phyloP scores from a whole-genome alignment of 768 basidiomycete species.

The Gloeostereum incarnatum region DNA sequence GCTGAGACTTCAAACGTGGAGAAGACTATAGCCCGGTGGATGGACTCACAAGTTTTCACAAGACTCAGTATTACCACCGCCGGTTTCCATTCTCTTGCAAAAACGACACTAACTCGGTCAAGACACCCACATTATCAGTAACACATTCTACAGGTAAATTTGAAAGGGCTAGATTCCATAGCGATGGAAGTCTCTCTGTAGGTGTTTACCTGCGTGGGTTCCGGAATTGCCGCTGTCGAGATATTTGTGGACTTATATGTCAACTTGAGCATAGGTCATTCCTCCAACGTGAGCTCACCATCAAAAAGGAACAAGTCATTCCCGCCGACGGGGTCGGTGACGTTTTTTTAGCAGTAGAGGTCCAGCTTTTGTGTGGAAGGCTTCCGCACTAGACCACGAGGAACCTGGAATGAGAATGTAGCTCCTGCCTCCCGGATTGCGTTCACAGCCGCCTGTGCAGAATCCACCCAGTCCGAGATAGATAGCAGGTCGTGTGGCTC shows the following conservation, averaged over 20 bases:
- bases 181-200: constrained; percentile 22
- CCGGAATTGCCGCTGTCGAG: constrained; percentile 44
- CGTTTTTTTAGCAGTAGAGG: constrained; percentile 28
- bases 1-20: constrained; percentile 31
- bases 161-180: constrained; percentile 1
- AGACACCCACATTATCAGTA: constrained; percentile 30
- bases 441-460: constrained; percentile 47
- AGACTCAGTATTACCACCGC: constrained; percentile 40
- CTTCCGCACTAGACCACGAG: constrained; percentile 18
- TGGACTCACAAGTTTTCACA: constrained; percentile 26
- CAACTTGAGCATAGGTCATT: background rate
- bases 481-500: constrained; percentile 48
- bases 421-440: constrained; percentile 52
- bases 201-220: constrained; percentile 22
- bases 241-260: constrained; percentile 41
- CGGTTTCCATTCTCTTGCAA: constrained; percentile 37
- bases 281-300: constrained; percentile 8
- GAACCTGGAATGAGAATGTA: constrained; percentile 43
- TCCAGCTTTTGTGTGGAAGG: constrained; percentile 34
- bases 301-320: constrained; percentile 42
- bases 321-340: constrained; percentile 32
- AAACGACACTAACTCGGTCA: constrained; percentile 32
- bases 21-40: no score
- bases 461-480: constrained; percentile 32
- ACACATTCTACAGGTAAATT: background rate